phyloP scores from a whole-genome alignment of 768 basidiomycete species.

The Baorangia bicolor region DNA sequence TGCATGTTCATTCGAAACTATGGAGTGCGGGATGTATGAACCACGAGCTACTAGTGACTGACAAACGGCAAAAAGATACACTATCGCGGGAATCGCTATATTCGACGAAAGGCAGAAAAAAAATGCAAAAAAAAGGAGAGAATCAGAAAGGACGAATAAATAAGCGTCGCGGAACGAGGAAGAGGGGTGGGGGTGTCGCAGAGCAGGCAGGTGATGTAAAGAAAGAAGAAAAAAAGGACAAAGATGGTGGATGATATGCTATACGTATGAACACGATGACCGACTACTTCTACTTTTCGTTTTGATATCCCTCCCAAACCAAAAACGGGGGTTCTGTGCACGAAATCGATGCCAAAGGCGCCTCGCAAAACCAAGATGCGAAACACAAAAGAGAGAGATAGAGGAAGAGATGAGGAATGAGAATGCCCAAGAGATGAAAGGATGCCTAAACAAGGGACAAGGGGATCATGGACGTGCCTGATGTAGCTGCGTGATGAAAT shows the following conservation, averaged over 20 bases:
- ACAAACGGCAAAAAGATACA: constrained; percentile 19
- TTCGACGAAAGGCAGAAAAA: not conserved
- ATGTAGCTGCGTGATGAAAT: constrained; percentile 17
- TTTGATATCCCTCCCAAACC: constrained; percentile 5
- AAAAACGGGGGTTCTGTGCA: constrained; percentile 1
- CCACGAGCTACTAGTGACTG: not conserved
- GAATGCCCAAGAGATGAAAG: too few species aligned
- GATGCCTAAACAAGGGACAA: not conserved
- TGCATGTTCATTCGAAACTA: not conserved
- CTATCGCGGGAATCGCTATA: constrained; percentile 12
- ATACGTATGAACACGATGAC: constrained; percentile 8
- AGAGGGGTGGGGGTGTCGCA: constrained; percentile 16
- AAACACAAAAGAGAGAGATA: not conserved
- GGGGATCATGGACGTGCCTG: constrained; percentile 9
- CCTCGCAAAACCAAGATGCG: constrained; percentile 8
- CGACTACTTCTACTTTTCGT: constrained; percentile 3
- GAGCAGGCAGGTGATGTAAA: not conserved
- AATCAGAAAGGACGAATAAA: not conserved
- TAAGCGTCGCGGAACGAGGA: not conserved
- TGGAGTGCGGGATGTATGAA: not conserved
- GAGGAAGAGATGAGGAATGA: not conserved
- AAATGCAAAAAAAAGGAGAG: too few species aligned
- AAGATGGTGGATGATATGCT: constrained; percentile 12
- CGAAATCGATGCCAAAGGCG: constrained; percentile 9
- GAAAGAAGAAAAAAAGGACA: not conserved